Evolutionary conservation across 2,329 filamentous ascomycete species (phyloP), one percentile per base, ranked within the genome.

Genomic region (Exophiala viscosa): DNA sequence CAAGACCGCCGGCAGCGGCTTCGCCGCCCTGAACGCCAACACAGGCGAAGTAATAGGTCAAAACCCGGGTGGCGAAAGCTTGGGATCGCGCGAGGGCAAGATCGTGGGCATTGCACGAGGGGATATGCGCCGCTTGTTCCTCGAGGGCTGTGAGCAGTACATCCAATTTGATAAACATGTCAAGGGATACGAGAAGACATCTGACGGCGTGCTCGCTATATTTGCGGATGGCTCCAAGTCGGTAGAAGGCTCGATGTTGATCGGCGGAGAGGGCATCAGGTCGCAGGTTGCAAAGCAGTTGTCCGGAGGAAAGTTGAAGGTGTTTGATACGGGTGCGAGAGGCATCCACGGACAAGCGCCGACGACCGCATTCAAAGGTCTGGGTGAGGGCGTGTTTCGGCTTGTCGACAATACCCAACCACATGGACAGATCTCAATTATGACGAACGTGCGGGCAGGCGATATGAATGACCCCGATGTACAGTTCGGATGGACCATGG

Each of bases 341-440:
- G 82, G 82, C 1, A 85, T 86, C 18, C 83, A 86, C 59, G 84
- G 83, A 0, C 81, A 85, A 63, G 81, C 84, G 6, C 80, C 82
- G 0, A 81, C 76, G 0, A 74, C 77, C 0, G 82, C 83, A 0
- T 86, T 85, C 71, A 80, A 78, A 54, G 74, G 66, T 0, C 70
- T 86, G 1, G 82, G 83, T 1, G 83, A 86, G 65, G 83, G 84
- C 1, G 83, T 87, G 0, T 86, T 79, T 63, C 62, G 75, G 2
- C n/a, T 84, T 0, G 60, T 65, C 1, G 83, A 86, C 60, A 66
- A 71, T 2, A 69, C 72, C 0, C 70, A 74, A 10, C 66, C 74
- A 0, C 64, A 71, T 1, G 81, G 80, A 0, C 65, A 64, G 5
- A 67, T 82, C 1, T 80, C 76, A 50, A 61, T 80, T 53, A 86